Evolutionary conservation across 2,329 filamentous ascomycete genomes (phyloP).

Genomic region (Venturia oleaginea): DNA sequence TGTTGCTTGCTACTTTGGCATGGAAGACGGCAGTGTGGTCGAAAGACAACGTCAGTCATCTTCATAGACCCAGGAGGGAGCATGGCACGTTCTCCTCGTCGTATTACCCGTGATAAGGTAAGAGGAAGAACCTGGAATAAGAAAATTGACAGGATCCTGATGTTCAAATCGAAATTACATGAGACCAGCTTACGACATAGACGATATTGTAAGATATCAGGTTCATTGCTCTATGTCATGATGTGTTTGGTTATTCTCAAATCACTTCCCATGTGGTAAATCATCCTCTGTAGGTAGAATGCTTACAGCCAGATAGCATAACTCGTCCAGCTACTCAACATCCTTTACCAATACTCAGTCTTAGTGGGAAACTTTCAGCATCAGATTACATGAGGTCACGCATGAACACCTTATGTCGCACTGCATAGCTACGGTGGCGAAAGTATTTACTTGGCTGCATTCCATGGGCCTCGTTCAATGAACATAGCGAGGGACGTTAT

Average conservation of each 20-base stretch:
- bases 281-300: not conserved
- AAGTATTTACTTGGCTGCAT: not conserved
- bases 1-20: constrained; percentile 88
- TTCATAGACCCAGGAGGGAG: not conserved
- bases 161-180: not conserved
- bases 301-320: not conserved
- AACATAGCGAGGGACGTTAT: not conserved
- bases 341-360: not conserved
- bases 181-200: not conserved
- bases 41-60: constrained; percentile 3
- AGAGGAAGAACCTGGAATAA: not conserved
- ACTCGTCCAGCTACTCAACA: not conserved
- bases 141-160: not conserved
- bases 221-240: not conserved
- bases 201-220: not conserved
- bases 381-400: not conserved
- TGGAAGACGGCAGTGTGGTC: constrained; percentile 47
- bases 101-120: not conserved
- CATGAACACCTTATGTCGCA: not conserved
- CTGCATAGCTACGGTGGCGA: not conserved
- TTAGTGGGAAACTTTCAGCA: not conserved
- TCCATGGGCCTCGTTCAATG: not conserved
- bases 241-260: not conserved
- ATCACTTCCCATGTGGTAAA: not conserved
- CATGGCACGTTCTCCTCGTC: not conserved